A percentile compares a stretch with the other conserved stretches of the same genome.
phyloP scores from a whole-genome alignment of 345 rosid genomes.

The Heritiera littoralis region DNA sequence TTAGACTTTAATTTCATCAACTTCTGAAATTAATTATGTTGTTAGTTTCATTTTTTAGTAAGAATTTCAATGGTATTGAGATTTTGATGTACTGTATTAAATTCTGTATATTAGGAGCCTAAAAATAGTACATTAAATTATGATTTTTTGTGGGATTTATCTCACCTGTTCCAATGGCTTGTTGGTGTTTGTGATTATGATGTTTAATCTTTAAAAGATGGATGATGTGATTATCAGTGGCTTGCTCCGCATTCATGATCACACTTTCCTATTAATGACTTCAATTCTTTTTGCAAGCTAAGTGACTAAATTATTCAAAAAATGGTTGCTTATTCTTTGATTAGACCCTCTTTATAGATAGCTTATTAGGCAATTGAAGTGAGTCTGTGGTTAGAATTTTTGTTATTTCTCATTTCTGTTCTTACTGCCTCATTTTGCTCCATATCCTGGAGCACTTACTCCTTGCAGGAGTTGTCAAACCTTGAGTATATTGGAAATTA shows the following conservation, averaged over 20 bases:
- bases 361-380: not conserved
- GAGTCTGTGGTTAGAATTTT: not conserved
- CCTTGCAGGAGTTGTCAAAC: not conserved
- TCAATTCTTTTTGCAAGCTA: not conserved
- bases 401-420: not conserved
- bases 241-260: not conserved
- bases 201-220: not conserved
- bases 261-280: not conserved
- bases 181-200: not conserved
- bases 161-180: not conserved
- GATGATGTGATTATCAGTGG: not conserved
- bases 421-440: not conserved
- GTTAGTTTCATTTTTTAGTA: not conserved
- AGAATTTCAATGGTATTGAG: not conserved
- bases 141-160: not conserved
- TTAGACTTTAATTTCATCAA: not conserved
- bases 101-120: not conserved
- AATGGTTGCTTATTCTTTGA: not conserved
- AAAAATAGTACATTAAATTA: not conserved
- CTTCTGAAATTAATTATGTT: not conserved
- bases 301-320: not conserved
- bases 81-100: not conserved
- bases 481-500: not conserved
- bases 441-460: not conserved
- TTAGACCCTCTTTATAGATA: not conserved